Evolutionary conservation across 305 asterid species (phyloP).

Genomic region (Rubia balearica): DNA sequence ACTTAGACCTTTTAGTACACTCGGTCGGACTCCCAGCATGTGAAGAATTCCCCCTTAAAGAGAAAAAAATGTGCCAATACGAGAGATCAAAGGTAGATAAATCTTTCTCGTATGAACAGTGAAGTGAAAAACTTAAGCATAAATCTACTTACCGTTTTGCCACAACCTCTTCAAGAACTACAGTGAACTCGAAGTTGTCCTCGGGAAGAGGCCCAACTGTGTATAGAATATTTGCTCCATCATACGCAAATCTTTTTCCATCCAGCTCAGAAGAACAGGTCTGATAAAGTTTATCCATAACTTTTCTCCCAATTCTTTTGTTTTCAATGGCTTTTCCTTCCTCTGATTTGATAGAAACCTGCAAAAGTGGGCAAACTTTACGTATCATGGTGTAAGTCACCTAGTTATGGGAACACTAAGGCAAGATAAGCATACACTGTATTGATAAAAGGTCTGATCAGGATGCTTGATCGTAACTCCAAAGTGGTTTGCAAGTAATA

Average conservation of each 20-base stretch:
- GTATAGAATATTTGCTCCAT: constrained; percentile 68
- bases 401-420: constrained; percentile 11
- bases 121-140: constrained; percentile 9
- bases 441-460: constrained; percentile 57
- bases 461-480: constrained; percentile 56
- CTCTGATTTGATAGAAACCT: constrained; percentile 69
- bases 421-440: constrained; percentile 36
- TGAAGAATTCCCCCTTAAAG: constrained; percentile 32
- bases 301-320: constrained; percentile 65
- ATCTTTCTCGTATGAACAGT: constrained; percentile 8
- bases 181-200: constrained; percentile 46
- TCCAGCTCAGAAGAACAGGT: constrained; percentile 67
- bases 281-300: constrained; percentile 56
- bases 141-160: constrained; percentile 40
- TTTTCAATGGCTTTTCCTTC: constrained; percentile 35
- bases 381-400: constrained; percentile 9
- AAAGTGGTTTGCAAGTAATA: constrained; percentile 67
- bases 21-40: constrained; percentile 35
- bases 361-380: constrained; percentile 23
- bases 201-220: constrained; percentile 73
- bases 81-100: neutral
- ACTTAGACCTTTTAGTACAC: constrained; percentile 58
- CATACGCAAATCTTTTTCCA: constrained; percentile 70
- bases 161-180: constrained; percentile 67
- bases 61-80: constrained; percentile 4